A percentile compares a stretch with the other conserved stretches of the same genome.
Evolutionary conservation across 2,329 filamentous ascomycete species (phyloP).

Genomic region (Ascochyta lentis): DNA sequence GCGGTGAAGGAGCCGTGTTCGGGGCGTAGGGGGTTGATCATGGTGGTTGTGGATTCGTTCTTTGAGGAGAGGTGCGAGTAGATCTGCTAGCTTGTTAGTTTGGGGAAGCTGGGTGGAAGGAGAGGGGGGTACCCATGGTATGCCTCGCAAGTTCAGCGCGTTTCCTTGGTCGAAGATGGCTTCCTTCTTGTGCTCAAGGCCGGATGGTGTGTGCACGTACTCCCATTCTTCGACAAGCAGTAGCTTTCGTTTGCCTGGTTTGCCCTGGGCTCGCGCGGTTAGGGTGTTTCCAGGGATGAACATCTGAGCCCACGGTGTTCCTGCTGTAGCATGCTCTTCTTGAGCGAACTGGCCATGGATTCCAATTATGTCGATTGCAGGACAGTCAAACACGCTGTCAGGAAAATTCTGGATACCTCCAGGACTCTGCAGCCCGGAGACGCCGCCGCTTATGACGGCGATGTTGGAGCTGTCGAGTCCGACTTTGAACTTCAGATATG

Average conservation of each 20-base stretch:
- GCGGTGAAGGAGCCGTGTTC: constrained; percentile 32
- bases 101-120: neutral
- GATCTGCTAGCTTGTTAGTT: constrained; percentile 26
- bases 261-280: constrained; percentile 33
- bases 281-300: constrained; percentile 46
- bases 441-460: constrained; percentile 45
- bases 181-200: constrained; percentile 40
- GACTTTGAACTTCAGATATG: constrained; percentile 38
- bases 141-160: constrained; percentile 44
- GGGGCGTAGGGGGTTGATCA: constrained; percentile 33
- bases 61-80: constrained; percentile 40
- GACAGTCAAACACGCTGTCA: constrained; percentile 40
- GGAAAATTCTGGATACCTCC: constrained; percentile 41
- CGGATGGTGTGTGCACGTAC: constrained; percentile 34
- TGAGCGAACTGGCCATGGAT: constrained; percentile 44
- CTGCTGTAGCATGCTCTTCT: constrained; percentile 33
- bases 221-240: constrained; percentile 46
- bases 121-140: constrained; percentile 41
- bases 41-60: constrained; percentile 31
- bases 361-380: constrained; percentile 43
- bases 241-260: constrained; percentile 35
- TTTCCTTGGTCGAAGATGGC: constrained; percentile 46
- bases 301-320: constrained; percentile 44
- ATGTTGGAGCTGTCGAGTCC: constrained; percentile 38
- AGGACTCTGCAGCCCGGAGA: constrained; percentile 38